These are phyloP conservation scores for Parachlorella kessleri DNA, from an alignment of 139 green algal species.

Conservation along the genomic window DNA sequence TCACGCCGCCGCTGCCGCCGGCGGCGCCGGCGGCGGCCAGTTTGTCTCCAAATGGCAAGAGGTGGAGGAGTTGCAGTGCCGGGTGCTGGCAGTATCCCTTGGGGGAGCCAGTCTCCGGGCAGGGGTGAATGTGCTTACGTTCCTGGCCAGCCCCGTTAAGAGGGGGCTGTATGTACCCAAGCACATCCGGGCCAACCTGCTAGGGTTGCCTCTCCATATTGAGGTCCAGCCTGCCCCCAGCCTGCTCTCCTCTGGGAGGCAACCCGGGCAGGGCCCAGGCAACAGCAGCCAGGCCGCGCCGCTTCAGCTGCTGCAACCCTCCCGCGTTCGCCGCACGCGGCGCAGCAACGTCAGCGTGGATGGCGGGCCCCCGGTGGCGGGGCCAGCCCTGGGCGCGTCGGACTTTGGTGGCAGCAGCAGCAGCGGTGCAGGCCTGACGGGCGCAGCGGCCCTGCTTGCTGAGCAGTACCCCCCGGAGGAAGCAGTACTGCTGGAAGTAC, in stretches of 20 bases:
- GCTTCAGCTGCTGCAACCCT: background rate
- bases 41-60: slow-evolving; percentile 50
- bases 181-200: slow-evolving; percentile 14
- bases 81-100: slow-evolving; percentile 4
- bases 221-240: background rate
- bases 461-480: slow-evolving; percentile 14
- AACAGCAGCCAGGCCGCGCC: background rate
- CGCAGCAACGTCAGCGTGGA: background rate
- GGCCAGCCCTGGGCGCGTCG: background rate
- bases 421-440: background rate
- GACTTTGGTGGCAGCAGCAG: background rate
- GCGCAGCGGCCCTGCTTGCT: background rate
- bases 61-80: slow-evolving; percentile 50
- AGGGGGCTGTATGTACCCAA: slow-evolving; percentile 55
- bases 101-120: background rate
- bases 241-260: background rate
- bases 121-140: slow-evolving; percentile 38
- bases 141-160: slow-evolving; percentile 45
- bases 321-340: no score
- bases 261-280: background rate
- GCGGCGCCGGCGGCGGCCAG: background rate
- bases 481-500: slow-evolving; percentile 39
- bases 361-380: background rate
- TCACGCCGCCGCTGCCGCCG: background rate
- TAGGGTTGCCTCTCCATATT: slow-evolving; percentile 14